These are phyloP conservation scores for Alternaria solani DNA, from an alignment of 2,329 filamentous ascomycete genomes.

Conservation along the genomic window DNA sequence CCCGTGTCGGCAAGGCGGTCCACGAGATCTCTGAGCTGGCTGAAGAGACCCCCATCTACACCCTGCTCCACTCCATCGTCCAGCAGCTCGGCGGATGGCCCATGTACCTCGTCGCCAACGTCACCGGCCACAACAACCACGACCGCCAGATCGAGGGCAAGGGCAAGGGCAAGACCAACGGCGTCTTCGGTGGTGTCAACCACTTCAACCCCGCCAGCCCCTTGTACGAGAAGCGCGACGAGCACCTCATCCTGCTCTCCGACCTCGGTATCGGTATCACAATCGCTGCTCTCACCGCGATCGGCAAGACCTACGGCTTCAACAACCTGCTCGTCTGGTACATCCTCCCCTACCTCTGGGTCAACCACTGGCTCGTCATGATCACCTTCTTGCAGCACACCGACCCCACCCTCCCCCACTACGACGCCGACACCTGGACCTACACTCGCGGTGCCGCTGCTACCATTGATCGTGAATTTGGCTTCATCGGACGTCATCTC, in stretches of 20 bases:
- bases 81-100: slow-evolving; percentile 96
- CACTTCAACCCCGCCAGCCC: slow-evolving; percentile 92
- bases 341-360: slow-evolving; percentile 92
- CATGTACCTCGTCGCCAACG: slow-evolving; percentile 88
- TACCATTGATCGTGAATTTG: slow-evolving; percentile 96
- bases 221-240: slow-evolving; percentile 89
- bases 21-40: slow-evolving; percentile 89
- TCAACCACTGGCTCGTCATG: slow-evolving; percentile 98
- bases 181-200: slow-evolving; percentile 81
- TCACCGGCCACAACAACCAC: slow-evolving; percentile 96
- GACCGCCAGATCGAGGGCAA: slow-evolving; percentile 90
- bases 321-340: slow-evolving; percentile 94
- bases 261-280: slow-evolving; percentile 78
- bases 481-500: slow-evolving; percentile 89
- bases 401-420: slow-evolving; percentile 92
- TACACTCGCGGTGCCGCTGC: slow-evolving; percentile 92
- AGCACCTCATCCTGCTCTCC: slow-evolving; percentile 83
- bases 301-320: slow-evolving; percentile 83
- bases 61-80: slow-evolving; percentile 73
- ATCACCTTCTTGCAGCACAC: slow-evolving; percentile 99
- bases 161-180: slow-evolving; percentile 90
- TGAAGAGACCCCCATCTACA: slow-evolving; percentile 92
- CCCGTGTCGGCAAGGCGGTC: slow-evolving; percentile 73
- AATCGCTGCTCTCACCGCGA: slow-evolving; percentile 67
- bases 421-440: slow-evolving; percentile 85